Base-by-base conservation (phyloP, 106 monocot species). In the Dioscorea alata region DNA sequence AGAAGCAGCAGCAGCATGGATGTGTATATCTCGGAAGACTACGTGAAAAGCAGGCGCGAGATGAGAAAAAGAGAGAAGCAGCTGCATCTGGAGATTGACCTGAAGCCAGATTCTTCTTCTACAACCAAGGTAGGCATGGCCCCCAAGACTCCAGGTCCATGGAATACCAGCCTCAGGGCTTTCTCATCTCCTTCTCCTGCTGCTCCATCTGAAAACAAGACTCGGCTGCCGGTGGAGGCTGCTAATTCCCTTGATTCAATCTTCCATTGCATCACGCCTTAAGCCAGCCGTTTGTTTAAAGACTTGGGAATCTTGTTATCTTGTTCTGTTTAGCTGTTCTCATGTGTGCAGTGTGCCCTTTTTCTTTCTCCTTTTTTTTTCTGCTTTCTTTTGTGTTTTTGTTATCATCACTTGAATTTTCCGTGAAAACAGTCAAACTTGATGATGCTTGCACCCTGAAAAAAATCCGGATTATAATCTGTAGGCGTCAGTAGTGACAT, bases 11-110 rank as follows among this genome's bases (percentile, higher is more conserved):
- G 15, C 4, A 54, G 24, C 20, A 83, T 83, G 78, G 82, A 83
- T 16, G 33, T 71, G 12, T 83, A 73, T 48, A 82, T 83, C 28
- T 60, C 59, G 13, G 78, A 78, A 28, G 82, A 83, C 28, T 83
- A 78, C 48, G 74, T 83, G 4, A 74, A 64, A 14, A 83, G 24
- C 60, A 64, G 78, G 17, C 66, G 13, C 8, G 57, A 72, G 61
- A 60, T 65, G 48, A 74, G 61, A 66, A 74, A 50, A 68, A 49
- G 52, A 64, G 52, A 70, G 62, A 58, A 59, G 66, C 59, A 60
- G 32, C 69, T 65, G 19, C 51, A 32, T 23, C 18, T 63, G 12
- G 62, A 64, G 57, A 56, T 66, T 12, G 68, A 60, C 25, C 23
- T 13, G 4, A 1, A 18, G 24, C 8, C 8, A n/a, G 60, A 48